Base-by-base conservation (phyloP, 805 yeast genomes). In the Ogataea corticis region DNA sequence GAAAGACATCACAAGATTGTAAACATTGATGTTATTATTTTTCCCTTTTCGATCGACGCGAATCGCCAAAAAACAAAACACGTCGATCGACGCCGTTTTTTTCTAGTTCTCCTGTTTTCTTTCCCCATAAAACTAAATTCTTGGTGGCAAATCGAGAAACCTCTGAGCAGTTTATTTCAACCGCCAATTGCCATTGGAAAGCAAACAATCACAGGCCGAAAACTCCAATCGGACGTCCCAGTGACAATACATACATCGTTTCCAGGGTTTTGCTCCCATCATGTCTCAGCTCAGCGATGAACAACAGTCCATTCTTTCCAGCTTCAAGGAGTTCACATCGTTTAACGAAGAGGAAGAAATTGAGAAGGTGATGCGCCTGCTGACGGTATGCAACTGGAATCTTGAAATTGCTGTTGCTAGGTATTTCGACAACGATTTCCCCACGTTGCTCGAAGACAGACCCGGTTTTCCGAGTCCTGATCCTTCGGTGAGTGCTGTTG, bases 351-450 rank as follows among this genome's bases (percentile, higher is more conserved):
- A 73, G 5, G 72, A 68, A 0, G 77, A 78, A 21, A 63, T 70
- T 36, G 72, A 71, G 1, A 70, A 75, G 35, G 73, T 82, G 2
- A 61, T 74, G 3, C 62, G 68, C 41, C 60, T 83, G 19, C 59
- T 84, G 41, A 62, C 70, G 27, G 71, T 75, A 38, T 74, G 80
- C 53, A 74, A 79, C 39, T 82, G 82, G 82, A 75, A 82, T 55
- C 57, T 85, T 40, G 87, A 83, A 54, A 68, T 74, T 34, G 80
- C 89, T 1, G 63, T 83, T 27, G 75, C 83, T 3, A 71, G 79
- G 41, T 85, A 73, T 59, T 82, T 82, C 57, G 91, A 85, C 54
- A 76, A 75, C 15, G 70, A 73, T 41, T 70, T 79, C 64, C 68
- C 68, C 3, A 54, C 64, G 1, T 36, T 63, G 13, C 42, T 57